A percentile compares a stretch with the other conserved stretches of the same genome.
These are phyloP conservation scores for Tulasnella sp. DNA, from an alignment of 768 basidiomycete genomes.

Conservation along the genomic window DNA sequence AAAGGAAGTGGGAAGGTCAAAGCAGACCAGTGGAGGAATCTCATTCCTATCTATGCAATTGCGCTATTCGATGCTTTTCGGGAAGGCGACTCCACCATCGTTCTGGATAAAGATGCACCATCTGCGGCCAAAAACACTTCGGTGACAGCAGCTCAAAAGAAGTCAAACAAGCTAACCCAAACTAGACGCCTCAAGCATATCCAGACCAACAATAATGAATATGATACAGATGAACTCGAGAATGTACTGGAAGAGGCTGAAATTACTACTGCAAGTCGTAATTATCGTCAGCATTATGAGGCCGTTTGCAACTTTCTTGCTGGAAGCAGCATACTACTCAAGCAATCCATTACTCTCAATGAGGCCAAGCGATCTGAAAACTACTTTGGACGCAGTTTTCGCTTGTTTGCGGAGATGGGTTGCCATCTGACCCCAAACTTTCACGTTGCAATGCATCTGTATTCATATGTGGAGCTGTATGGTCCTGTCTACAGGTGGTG, in stretches of 20 bases:
- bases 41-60: constrained; percentile 17
- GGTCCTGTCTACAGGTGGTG: constrained; percentile 31
- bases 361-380: not conserved
- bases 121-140: constrained; percentile 18
- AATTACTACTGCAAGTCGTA: not conserved
- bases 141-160: not conserved
- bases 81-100: no score
- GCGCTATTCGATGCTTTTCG: constrained; percentile 20
- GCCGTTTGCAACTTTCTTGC: not conserved
- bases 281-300: not conserved
- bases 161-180: not conserved
- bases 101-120: no score
- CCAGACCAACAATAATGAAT: not conserved
- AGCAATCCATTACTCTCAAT: not conserved
- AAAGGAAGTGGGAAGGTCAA: constrained; percentile 10
- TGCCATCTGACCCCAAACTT: no score
- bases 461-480: constrained; percentile 23
- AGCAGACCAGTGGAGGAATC: constrained; percentile 21
- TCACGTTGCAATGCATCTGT: constrained; percentile 28
- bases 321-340: not conserved
- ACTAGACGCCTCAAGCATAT: not conserved
- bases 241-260: not conserved
- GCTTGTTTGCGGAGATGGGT: no score
- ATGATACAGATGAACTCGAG: not conserved
- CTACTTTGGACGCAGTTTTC: no score